Evolutionary conservation across 495 filamentous ascomycete species (phyloP), one percentile per base, ranked within the genome.

Genomic region (Trichoderma gamsii): DNA sequence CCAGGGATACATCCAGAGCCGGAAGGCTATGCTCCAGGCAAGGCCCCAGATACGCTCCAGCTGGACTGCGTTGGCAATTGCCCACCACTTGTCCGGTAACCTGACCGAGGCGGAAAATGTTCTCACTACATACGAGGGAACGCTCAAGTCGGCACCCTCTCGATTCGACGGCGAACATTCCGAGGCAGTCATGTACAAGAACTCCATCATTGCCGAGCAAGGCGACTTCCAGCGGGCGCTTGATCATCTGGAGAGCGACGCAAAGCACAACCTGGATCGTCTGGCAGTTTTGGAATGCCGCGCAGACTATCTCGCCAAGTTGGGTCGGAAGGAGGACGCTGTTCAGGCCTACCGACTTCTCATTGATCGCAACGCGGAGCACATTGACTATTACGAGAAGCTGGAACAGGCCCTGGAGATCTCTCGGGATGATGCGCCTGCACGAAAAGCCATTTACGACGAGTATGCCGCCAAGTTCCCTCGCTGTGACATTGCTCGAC

Each of bases 161-260:
- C 88, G 89, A 71, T 82, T 85, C 21, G 95, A 99, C 77, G 77
- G 82, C 70, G 95, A 99, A 75, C 91, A 99, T 76, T 92, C 92
- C n/a, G 95, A 99, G 78, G 94, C 95, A 25, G 82, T 90, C 16
- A 82, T 99, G 76, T 99, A 99, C 80, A 97, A 96, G 79, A 99
- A 98, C 76, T 84, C 84, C 23, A 89, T 99, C 69, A 97, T 99
- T 75, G 92, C 92, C 41, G 96, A 97, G 76, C 81, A 82, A 35
- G 92, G 92, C 13, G 87, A 98, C 59, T 81, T 85, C 21, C 85
- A 92, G 72, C 83, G 88, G 72, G 95, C 95, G 21, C 76, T 99
- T 76, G 89, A 96, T 64, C 92, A 99, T 75, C 80, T 99, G 13
- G 89, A 97, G 70, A 83, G 83, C 8, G 85, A 90, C 63, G 84